A percentile compares a stretch with the other conserved stretches of the same genome.
These are phyloP conservation scores for Vachellia collinsii DNA, from an alignment of 306 rosid genomes.

Conservation along the genomic window DNA sequence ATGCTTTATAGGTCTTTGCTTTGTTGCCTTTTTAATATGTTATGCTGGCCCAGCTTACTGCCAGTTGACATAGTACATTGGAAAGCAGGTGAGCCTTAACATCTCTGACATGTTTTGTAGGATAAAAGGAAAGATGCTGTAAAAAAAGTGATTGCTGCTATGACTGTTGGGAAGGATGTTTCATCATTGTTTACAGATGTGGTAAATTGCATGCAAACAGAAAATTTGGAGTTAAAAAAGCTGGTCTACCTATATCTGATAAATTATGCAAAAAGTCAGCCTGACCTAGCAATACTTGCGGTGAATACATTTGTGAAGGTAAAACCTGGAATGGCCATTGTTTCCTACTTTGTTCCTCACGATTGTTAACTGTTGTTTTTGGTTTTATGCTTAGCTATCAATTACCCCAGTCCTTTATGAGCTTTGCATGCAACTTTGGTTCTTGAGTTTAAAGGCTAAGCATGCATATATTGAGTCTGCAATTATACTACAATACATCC, in stretches of 20 bases:
- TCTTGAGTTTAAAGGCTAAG: neutral
- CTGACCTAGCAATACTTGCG: constrained; percentile 96
- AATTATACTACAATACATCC: neutral
- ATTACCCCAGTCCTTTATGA: too few species aligned
- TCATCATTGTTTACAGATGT: constrained; percentile 97
- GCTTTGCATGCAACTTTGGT: neutral
- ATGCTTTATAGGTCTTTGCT: constrained; percentile 17
- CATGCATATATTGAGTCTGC: neutral
- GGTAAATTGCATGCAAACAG: constrained; percentile 98
- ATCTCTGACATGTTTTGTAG: constrained; percentile 48
- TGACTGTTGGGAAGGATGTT: constrained; percentile 99
- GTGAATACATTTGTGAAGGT: constrained; percentile 99
- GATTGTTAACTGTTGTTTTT: neutral
- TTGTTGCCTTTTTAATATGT: neutral
- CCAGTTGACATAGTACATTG: constrained; percentile 1
- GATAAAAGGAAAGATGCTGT: constrained; percentile 99
- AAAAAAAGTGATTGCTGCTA: constrained; percentile 97
- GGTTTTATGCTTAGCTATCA: constrained; percentile 5
- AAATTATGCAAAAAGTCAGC: constrained; percentile 98
- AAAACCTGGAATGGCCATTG: constrained; percentile 36
- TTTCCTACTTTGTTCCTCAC: constrained; percentile 18
- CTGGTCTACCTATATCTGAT: constrained; percentile 93
- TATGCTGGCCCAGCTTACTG: constrained; percentile 1
- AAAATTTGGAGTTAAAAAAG: constrained; percentile 96
- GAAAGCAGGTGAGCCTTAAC: constrained; percentile 28